A percentile compares a stretch with the other conserved stretches of the same genome.
These are phyloP conservation scores for Hapsidospora chrysogenum DNA, from an alignment of 495 filamentous ascomycete genomes.

Conservation along the genomic window DNA sequence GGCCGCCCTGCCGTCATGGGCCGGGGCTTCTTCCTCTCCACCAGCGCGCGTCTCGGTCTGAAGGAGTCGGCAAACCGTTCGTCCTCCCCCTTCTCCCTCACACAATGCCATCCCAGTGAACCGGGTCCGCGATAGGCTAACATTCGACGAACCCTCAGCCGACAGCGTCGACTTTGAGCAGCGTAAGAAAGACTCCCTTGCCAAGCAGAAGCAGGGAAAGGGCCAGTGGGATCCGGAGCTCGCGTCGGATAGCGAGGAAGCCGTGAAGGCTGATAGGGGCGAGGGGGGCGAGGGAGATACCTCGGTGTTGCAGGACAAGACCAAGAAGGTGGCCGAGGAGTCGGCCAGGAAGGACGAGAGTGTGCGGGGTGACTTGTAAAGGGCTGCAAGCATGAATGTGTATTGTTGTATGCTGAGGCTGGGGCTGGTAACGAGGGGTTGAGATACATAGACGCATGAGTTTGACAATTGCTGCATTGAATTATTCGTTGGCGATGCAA, in stretches of 20 bases:
- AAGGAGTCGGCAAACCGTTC: constrained; percentile 3
- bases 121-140: no score
- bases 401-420: background rate
- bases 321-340: constrained; percentile 31
- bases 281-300: background rate
- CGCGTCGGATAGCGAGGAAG: constrained; percentile 65
- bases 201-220: constrained; percentile 56
- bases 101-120: background rate
- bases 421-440: no score
- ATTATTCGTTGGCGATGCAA: no score
- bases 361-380: constrained; percentile 26
- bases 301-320: constrained; percentile 28
- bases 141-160: no score
- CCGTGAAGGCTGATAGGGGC: constrained; percentile 38
- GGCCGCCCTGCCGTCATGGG: background rate
- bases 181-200: constrained; percentile 55
- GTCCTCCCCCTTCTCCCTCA: background rate
- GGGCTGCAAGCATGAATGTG: background rate
- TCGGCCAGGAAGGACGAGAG: constrained; percentile 24
- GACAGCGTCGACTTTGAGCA: constrained; percentile 32
- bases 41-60: constrained; percentile 1
- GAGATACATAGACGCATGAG: no score
- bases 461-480: no score
- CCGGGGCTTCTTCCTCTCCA: constrained; percentile 1
- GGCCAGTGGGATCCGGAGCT: constrained; percentile 69